Percentiles rank a stretch among this genome's conserved stretches.
Evolutionary conservation across 2,329 filamentous ascomycete species (phyloP).

Genomic region (Ophiosphaerella korrae): DNA sequence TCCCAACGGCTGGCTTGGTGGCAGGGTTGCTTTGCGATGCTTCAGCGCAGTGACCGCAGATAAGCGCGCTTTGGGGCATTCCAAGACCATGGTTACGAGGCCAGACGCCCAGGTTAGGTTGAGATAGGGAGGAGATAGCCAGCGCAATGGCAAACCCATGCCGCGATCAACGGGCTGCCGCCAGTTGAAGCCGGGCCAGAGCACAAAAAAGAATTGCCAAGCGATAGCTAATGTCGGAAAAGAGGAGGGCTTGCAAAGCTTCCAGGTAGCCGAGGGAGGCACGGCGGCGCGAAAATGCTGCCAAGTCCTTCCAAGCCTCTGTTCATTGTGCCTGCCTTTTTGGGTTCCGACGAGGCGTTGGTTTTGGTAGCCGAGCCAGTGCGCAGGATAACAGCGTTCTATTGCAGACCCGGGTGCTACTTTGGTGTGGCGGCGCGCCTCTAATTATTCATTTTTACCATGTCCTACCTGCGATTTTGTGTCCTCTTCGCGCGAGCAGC

Average conservation of each 20-base stretch:
- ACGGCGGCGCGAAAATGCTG: background rate
- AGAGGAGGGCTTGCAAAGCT: conserved; percentile 8
- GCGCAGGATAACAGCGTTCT: conserved; percentile 1
- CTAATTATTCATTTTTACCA: too few relatives aligned
- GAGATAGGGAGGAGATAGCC: conserved; percentile 11
- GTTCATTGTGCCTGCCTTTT: conserved; percentile 2
- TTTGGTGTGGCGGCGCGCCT: too few relatives aligned
- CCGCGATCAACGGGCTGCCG: background rate
- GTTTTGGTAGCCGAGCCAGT: background rate
- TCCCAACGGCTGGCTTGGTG: conserved; percentile 2
- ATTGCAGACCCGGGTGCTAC: background rate
- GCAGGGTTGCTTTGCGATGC: conserved; percentile 10
- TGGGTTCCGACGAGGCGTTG: background rate
- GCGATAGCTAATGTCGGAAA: conserved; percentile 3
- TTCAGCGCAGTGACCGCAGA: conserved; percentile 7
- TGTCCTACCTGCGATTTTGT: too few relatives aligned
- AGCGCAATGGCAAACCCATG: conserved; percentile 1
- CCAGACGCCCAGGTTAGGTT: conserved; percentile 3
- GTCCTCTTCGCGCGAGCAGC: too few relatives aligned
- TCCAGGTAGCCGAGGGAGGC: background rate
- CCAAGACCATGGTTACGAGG: conserved; percentile 13
- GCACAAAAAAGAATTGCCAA: conserved; percentile 10
- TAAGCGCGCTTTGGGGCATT: conserved; percentile 7
- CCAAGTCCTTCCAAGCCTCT: conserved; percentile 9
- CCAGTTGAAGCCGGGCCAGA: conserved; percentile 1